Base-by-base conservation (phyloP, 2,329 filamentous ascomycete genomes). In the Corinectria fuckeliana region DNA sequence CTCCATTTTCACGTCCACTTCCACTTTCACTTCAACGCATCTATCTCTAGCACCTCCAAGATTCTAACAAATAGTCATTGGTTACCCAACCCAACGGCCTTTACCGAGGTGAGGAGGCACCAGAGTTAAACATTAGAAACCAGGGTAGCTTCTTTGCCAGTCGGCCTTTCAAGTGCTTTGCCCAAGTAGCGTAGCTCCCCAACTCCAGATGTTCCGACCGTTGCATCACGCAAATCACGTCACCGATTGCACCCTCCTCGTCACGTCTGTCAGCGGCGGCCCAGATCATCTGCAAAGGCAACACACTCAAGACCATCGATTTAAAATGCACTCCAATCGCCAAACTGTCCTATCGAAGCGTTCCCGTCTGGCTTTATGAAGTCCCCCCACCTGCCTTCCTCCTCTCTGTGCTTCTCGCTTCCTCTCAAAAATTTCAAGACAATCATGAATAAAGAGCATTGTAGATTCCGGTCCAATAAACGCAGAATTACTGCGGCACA, bases 301-400 rank as follows among this genome's bases (percentile, higher is more conserved):
- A 58, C 64, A 69, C 61, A 64, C 56, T n/a, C n/a, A 66, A 69
- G 64, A 72, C 63, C 69, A 73, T 70, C 71, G 67, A 75, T 74
- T 75, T 76, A 70, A 78, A 79, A 77, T 79, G 74, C 79, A 81
- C 79, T 78, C 79, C 80, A 77, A 77, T 81, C 79, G 80, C 80
- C 80, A 78, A 79, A 79, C 72, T 74, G 76, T 79, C 79, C 78
- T 80, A 80, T 80, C 75, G 71, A 80, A 78, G 72, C 69, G 75
- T 72, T 72, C 72, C 72, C 71, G 70, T 70, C 71, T 72, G 72
- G 68, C 74, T 75, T 70, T 73, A 73, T 74, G 68, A 73, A 74
- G 69, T 72, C 66, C 72, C n/a, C 70, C 66, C 55, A 54, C 49
- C 44, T 47, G 61, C 56, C 10, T 44, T 60, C 50, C 53, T 58